Evolutionary conservation across 495 filamentous ascomycete species (phyloP).

Genomic region (Cryomyces minteri): DNA sequence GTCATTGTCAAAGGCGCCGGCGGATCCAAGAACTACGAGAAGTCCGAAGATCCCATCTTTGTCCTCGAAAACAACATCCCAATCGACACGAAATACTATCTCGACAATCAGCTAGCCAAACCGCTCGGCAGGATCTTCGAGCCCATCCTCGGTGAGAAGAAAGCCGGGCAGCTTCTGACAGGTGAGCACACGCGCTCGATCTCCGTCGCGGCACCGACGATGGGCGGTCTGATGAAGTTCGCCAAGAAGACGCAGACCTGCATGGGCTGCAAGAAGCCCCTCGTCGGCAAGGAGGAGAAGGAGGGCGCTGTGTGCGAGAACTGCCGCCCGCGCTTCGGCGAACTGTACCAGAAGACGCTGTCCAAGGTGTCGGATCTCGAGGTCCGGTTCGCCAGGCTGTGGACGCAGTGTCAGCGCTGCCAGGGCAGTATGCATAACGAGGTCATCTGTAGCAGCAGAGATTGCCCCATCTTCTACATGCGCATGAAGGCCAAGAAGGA

Average conservation of each 20-base stretch:
- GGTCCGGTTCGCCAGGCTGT: constrained; percentile 77
- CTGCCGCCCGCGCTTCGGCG: constrained; percentile 68
- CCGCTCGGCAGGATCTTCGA: constrained; percentile 92
- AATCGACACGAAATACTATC: constrained; percentile 97
- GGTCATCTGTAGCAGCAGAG: constrained; percentile 88
- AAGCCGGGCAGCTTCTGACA: constrained; percentile 59
- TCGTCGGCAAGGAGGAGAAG: constrained; percentile 57
- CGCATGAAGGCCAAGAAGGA: constrained; percentile 99
- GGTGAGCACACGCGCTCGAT: constrained; percentile 89
- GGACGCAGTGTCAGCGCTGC: constrained; percentile 97
- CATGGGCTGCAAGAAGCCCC: constrained; percentile 96
- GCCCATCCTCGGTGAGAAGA: constrained; percentile 84
- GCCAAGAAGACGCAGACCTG: constrained; percentile 93
- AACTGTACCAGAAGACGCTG: constrained; percentile 84
- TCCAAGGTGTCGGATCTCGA: constrained; percentile 79
- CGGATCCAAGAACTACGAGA: constrained; percentile 84
- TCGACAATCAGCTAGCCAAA: constrained; percentile 95
- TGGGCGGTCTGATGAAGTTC: constrained; percentile 96
- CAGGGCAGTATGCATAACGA: constrained; percentile 96
- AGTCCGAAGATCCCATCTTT: constrained; percentile 88
- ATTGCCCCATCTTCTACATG: constrained; percentile 99
- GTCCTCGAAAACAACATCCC: constrained; percentile 96
- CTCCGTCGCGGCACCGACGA: constrained; percentile 68
- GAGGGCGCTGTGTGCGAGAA: constrained; percentile 76
- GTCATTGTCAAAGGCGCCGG: constrained; percentile 88